Conservation (phyloP, 2,329 filamentous ascomycete genomes). For the Fusarium pilosicola region DNA sequence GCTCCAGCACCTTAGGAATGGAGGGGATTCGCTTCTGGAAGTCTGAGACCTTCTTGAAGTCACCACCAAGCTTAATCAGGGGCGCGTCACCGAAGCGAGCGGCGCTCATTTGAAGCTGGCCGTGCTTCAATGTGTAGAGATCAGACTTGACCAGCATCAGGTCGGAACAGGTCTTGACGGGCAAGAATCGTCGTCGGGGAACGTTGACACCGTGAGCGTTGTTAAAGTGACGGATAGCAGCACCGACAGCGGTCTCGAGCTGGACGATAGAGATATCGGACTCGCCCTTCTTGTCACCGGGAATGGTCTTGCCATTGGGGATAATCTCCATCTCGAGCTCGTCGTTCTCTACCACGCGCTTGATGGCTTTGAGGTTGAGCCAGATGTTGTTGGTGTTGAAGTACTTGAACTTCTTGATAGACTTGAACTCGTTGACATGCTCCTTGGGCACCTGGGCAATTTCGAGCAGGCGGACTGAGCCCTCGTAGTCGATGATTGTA, state of each 20-base stretch:
- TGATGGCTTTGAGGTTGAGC: constrained; percentile 97
- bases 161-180: constrained; percentile 99
- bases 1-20: constrained; percentile 90
- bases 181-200: constrained; percentile 95
- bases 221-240: constrained; percentile 97
- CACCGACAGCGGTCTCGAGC: constrained; percentile 98
- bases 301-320: constrained; percentile 98
- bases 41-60: constrained; percentile 99
- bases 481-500: constrained; percentile 99
- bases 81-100: constrained; percentile 96
- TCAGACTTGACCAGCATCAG: constrained; percentile 99
- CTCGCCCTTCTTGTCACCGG: constrained; percentile 99
- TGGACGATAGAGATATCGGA: constrained; percentile 97
- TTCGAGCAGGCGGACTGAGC: constrained; percentile 94
- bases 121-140: constrained; percentile 98
- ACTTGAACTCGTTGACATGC: constrained; percentile 99
- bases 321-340: constrained; percentile 99
- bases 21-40: constrained; percentile 89
- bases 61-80: constrained; percentile 96
- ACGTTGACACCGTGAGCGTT: constrained; percentile 99
- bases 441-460: constrained; percentile 99
- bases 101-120: constrained; percentile 95
- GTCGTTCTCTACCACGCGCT: constrained; percentile 98
- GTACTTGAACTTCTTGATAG: constrained; percentile 99
- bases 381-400: constrained; percentile 99